Base-by-base conservation (phyloP, 495 filamentous ascomycete species). In the Annulohypoxylon maeteangense region DNA sequence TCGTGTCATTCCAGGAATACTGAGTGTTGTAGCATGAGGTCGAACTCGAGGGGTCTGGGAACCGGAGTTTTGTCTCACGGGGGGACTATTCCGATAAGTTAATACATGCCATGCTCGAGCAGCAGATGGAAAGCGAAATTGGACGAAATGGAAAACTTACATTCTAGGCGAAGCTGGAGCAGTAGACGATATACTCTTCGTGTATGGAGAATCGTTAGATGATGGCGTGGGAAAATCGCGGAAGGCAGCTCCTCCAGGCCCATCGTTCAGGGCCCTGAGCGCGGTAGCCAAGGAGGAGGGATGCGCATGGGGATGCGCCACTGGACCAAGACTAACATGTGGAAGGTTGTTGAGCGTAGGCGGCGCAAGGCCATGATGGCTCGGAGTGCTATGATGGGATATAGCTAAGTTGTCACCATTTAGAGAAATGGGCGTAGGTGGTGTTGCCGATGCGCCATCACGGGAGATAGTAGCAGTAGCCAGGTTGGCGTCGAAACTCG, bases 1-100 rank as follows among this genome's bases (percentile, higher is more conserved):
- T 75, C 91, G 91, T 38, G 95, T 99, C 84, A 99, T 87, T 42
- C 85, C 91, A 40, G 92, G 92, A 59, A 95, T 94, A 78, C 94
- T 93, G 59, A 95, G 87, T 16, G 92, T 95, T 10, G 92, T 94
- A 18, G 92, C 91, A 78, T 93, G 91, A 36, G 91, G 85, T 47
- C 90, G 87, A 47, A 86, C 80, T 57, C 86, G 80, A 34, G 90
- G 89, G 14, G 88, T 90, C 5, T 84, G 84, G 50, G 83, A 81
- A 58, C 88, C 87, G 2, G 90, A 92, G 53, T 89, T 87, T 62
- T 87, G 86, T 75, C 86, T 82, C 69, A 81, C 77, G 64, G 79
- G 87, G 59, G 76, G 87, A 59, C 81, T 91, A 75, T 53, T 71
- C 75, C 68, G 54, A 38, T 7, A 62, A 22, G 45, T 70, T 58